phyloP scores from a whole-genome alignment of 345 rosid genomes.

The Heritiera fomes region DNA sequence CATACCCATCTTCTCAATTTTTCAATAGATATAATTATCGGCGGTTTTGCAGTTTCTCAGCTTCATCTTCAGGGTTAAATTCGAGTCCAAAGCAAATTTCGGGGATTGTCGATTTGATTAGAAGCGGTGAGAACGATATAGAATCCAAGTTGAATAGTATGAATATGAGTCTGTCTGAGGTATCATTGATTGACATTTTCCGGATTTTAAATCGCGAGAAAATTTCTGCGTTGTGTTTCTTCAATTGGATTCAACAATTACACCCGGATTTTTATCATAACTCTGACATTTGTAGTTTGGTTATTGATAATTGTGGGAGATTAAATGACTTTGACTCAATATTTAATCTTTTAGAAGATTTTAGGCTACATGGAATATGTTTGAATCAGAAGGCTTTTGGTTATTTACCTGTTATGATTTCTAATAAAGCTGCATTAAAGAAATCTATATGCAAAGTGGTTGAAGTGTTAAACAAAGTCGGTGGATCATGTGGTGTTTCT shows the following conservation, averaged over 20 bases:
- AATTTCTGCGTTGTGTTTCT: slow-evolving; percentile 43
- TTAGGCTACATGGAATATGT: slow-evolving; percentile 21
- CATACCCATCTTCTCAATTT: neutral
- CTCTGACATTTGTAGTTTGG: slow-evolving; percentile 44
- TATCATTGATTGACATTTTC: slow-evolving; percentile 26
- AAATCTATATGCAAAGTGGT: slow-evolving; percentile 33
- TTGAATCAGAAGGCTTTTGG: slow-evolving; percentile 46
- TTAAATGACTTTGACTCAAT: slow-evolving; percentile 40
- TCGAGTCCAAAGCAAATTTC: slow-evolving; percentile 20
- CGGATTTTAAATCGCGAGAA: slow-evolving; percentile 36
- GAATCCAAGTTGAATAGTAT: slow-evolving; percentile 37
- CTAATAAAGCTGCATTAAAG: slow-evolving; percentile 22
- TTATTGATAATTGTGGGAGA: slow-evolving; percentile 54
- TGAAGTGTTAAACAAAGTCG: slow-evolving; percentile 37
- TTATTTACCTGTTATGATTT: slow-evolving; percentile 33
- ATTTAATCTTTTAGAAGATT: slow-evolving; percentile 34
- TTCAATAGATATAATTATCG: too few species aligned
- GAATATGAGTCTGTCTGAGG: slow-evolving; percentile 36
- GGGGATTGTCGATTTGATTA: slow-evolving; percentile 34
- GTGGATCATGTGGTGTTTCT: slow-evolving; percentile 38
- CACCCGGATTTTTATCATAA: slow-evolving; percentile 32
- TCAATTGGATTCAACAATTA: slow-evolving; percentile 35
- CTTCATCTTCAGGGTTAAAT: neutral
- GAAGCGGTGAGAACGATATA: slow-evolving; percentile 27
- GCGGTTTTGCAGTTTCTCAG: slow-evolving; percentile 9